Evolutionary conservation across 23 red algal species (phyloP).

Genomic region (Gracilaria gracilis): DNA sequence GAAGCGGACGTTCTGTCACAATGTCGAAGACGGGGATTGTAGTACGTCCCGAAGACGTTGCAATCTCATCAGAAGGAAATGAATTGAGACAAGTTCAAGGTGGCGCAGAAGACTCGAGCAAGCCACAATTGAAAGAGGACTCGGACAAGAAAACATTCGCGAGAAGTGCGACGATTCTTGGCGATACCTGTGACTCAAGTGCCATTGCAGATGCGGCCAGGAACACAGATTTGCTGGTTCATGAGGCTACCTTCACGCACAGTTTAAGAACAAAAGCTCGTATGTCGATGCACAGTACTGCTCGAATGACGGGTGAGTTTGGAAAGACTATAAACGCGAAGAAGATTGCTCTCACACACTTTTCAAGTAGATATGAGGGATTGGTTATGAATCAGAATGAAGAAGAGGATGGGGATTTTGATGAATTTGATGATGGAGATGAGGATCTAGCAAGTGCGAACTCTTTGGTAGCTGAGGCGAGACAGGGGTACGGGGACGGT

Average conservation of each 20-base stretch:
- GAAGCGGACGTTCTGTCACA: slow-evolving; percentile 66
- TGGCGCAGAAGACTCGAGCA: background rate
- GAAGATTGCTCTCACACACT: slow-evolving; percentile 90
- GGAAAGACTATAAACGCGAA: slow-evolving; percentile 63
- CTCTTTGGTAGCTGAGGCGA: slow-evolving; percentile 48
- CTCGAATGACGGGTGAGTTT: slow-evolving; percentile 94
- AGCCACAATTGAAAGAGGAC: background rate
- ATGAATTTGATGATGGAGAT: slow-evolving; percentile 34
- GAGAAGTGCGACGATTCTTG: slow-evolving; percentile 85
- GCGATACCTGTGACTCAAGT: slow-evolving; percentile 84
- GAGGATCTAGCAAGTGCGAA: slow-evolving; percentile 53
- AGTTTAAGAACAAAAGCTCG: slow-evolving; percentile 63
- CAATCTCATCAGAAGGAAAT: background rate
- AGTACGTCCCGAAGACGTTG: slow-evolving; percentile 70
- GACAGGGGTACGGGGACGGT: slow-evolving; percentile 1
- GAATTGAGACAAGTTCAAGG: background rate
- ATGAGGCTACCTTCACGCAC: slow-evolving; percentile 91
- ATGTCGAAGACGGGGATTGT: slow-evolving; percentile 58
- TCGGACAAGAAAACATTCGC: slow-evolving; percentile 1
- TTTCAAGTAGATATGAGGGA: slow-evolving; percentile 89
- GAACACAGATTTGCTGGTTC: slow-evolving; percentile 78
- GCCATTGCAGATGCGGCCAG: slow-evolving; percentile 61
- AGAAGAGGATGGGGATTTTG: background rate
- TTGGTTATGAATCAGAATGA: background rate
- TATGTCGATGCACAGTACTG: slow-evolving; percentile 84